A percentile compares a stretch with the other conserved stretches of the same genome.
phyloP scores from a whole-genome alignment of 2,329 filamentous ascomycete species.

The Colletotrichum tanaceti region DNA sequence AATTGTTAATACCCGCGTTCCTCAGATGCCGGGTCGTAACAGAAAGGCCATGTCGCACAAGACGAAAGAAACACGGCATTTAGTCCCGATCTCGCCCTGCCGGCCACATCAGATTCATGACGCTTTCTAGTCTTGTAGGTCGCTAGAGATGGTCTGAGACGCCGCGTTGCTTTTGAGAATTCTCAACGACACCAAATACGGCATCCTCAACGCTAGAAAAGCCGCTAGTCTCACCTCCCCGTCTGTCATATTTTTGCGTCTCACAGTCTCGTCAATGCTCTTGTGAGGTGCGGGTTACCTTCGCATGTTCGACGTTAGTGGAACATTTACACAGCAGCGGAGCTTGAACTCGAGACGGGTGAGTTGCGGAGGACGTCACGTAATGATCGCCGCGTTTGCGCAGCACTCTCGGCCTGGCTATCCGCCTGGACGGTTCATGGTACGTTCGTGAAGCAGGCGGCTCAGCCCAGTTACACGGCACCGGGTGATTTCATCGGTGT shows the following conservation, averaged over 20 bases:
- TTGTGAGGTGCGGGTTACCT: neutral
- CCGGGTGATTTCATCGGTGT: constrained; percentile 3
- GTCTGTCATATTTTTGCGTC: constrained; percentile 27
- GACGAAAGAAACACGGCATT: neutral
- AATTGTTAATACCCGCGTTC: neutral
- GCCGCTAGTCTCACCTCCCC: constrained; percentile 13
- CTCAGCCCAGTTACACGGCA: neutral
- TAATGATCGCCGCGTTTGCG: neutral
- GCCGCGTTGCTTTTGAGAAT: constrained; percentile 24
- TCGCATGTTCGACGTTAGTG: neutral
- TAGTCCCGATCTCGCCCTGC: neutral
- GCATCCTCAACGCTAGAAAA: constrained; percentile 9
- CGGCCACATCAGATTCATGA: neutral
- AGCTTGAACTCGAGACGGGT: neutral
- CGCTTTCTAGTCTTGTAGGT: neutral
- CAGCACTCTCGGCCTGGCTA: neutral
- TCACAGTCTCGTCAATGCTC: neutral
- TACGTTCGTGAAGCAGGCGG: neutral
- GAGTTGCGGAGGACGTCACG: neutral
- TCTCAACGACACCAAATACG: constrained; percentile 14
- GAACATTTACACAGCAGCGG: neutral
- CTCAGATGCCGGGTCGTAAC: neutral
- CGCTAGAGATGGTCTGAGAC: constrained; percentile 23
- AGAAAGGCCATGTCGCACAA: neutral
- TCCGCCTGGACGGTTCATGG: constrained; percentile 4